A percentile compares a stretch with the other conserved stretches of the same genome.
Conservation (phyloP, 148 eudicot species). For the Rhododendron griersonianum region DNA sequence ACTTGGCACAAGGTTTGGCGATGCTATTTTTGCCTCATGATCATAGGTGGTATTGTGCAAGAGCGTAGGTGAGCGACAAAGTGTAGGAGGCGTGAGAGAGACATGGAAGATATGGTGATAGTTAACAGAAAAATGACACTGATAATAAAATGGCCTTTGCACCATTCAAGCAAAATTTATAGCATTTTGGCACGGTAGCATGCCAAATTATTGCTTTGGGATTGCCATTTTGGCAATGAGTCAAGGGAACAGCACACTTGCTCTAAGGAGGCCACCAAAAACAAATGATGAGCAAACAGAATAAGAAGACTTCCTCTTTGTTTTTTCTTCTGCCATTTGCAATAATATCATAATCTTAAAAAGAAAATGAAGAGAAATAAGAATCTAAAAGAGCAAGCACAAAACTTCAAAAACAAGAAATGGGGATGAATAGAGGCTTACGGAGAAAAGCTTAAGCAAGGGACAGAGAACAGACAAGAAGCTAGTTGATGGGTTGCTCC, state of each 20-base stretch:
- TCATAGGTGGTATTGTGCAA: background rate
- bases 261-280: background rate
- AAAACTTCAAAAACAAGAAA: background rate
- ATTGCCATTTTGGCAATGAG: background rate
- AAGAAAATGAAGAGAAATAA: background rate
- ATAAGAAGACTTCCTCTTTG: background rate
- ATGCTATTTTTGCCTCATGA: background rate
- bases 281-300: background rate
- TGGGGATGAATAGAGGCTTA: background rate
- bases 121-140: background rate
- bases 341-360: background rate
- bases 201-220: background rate
- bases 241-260: background rate
- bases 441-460: constrained; percentile 38
- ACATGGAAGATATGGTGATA: background rate
- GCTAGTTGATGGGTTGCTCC: constrained; percentile 10
- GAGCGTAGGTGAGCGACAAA: background rate
- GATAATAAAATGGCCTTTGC: background rate
- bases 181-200: background rate
- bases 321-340: background rate
- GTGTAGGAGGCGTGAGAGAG: background rate
- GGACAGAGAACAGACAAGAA: constrained; percentile 37
- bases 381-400: background rate
- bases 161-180: background rate
- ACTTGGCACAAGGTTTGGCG: background rate